Evolutionary conservation across 331 rosid species (phyloP), one percentile per base, ranked within the genome.

Genomic region (Acacia pycnantha): DNA sequence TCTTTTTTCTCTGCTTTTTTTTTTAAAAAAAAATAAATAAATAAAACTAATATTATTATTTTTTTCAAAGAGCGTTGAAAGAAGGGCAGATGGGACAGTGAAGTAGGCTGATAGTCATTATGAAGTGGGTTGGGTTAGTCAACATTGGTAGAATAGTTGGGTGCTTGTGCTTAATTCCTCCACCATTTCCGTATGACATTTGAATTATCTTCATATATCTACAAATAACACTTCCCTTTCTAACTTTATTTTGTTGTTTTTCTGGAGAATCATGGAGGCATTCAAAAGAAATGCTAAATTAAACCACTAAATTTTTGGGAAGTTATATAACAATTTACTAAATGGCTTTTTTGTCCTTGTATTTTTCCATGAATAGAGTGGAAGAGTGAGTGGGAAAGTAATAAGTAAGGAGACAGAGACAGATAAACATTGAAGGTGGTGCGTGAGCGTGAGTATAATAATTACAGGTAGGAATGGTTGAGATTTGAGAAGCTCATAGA

Each of bases 71-170:
- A 56, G 27, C 29, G 64, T 56, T 56, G 81, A 84, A 84, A 84
- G 19, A 18, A 74, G 54, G 44, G 43, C 68, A 24, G 58, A 24
- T 44, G 83, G 79, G 84, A 19, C 76, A 69, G 64, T 11, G 44
- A 48, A 37, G 77, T 80, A 59, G 61, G 75, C 61, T 84, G 50
- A 33, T 73, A 68, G 51, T 56, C 84, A 26, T 59, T 47, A 47
- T 59, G 14, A 48, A 69, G 78, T 69, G 76, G 78, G 51, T 79
- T 84, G 59, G 46, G 79, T 79, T 79, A 64, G 84, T 79, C 81
- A 84, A 79, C 81, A 56, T 19, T 68, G 2, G 77, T 37, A 64
- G 74, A 62, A 27, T 5, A 76, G 79, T 79, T 75, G 79, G 44
- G 62, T 59, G 78, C 29, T 29, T 6, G 22, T 15, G 70, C 6